Percentiles rank a stretch among this genome's conserved stretches.
Conservation (phyloP, 2,329 filamentous ascomycete genomes). For the Onygenales sp. region DNA sequence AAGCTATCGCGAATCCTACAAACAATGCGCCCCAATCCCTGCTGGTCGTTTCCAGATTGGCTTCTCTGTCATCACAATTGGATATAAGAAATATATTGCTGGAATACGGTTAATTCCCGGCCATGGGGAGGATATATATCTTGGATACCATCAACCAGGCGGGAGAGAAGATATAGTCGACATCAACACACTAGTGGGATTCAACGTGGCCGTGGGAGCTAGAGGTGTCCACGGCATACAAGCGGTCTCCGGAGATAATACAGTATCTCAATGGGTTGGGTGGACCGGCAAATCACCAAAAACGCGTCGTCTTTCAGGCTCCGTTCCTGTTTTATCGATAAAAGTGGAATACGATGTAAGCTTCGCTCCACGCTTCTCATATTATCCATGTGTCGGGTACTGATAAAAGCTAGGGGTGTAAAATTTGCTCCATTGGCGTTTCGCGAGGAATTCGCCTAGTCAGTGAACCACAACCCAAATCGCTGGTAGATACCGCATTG, state of each 20-base stretch:
- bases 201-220: not conserved
- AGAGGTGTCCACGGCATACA: not conserved
- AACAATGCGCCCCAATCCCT: not conserved
- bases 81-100: not conserved
- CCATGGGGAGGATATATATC: not conserved
- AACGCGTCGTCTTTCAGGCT: not conserved
- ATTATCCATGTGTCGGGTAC: not conserved
- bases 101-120: not conserved
- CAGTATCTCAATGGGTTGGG: not conserved
- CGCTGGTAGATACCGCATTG: not conserved
- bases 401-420: not conserved
- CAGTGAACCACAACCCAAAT: not conserved
- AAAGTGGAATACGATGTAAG: not conserved
- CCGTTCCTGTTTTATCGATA: not conserved
- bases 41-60: not conserved
- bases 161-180: not conserved
- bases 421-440: not conserved
- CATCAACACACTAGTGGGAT: not conserved
- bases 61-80: not conserved
- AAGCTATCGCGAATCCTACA: not conserved
- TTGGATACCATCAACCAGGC: not conserved
- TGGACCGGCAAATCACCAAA: constrained; percentile 9
- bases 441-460: not conserved
- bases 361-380: not conserved
- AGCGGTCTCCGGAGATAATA: not conserved